Evolutionary conservation across 2,329 filamentous ascomycete genomes (phyloP).

Genomic region (Acrodontium crateriforme): DNA sequence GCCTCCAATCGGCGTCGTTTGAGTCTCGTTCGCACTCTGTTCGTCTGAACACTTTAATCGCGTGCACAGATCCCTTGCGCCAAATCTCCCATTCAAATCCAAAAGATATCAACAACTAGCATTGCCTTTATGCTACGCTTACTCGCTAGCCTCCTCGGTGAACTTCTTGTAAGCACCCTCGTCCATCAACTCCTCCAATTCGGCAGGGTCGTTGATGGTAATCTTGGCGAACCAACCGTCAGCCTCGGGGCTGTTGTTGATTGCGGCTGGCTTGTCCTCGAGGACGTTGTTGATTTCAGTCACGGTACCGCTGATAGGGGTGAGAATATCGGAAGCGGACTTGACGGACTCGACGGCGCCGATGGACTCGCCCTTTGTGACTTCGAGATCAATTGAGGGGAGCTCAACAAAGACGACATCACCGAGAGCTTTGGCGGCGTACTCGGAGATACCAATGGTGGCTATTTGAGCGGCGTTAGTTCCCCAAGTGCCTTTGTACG

Average conservation of each 20-base stretch:
- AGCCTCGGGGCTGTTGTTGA: slow-evolving; percentile 82
- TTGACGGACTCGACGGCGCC: slow-evolving; percentile 97
- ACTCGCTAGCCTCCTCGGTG: slow-evolving; percentile 45
- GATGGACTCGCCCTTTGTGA: slow-evolving; percentile 66
- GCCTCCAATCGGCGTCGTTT: too few species aligned
- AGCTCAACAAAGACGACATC: slow-evolving; percentile 98
- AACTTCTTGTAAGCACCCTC: slow-evolving; percentile 64
- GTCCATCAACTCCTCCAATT: slow-evolving; percentile 67
- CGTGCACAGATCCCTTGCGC: too few species aligned
- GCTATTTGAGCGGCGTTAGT: slow-evolving; percentile 20
- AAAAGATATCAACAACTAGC: too few species aligned
- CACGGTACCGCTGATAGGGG: slow-evolving; percentile 67
- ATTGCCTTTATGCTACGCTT: too few species aligned
- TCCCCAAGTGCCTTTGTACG: background rate
- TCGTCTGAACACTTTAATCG: too few species aligned
- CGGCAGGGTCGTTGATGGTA: slow-evolving; percentile 53
- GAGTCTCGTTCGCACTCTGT: too few species aligned
- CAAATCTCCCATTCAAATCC: too few species aligned
- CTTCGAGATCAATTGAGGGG: slow-evolving; percentile 54
- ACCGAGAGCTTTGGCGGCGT: slow-evolving; percentile 82
- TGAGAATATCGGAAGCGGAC: slow-evolving; percentile 93
- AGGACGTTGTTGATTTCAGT: slow-evolving; percentile 58
- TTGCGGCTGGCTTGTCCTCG: slow-evolving; percentile 70
- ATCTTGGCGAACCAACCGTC: slow-evolving; percentile 93
- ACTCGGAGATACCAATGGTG: slow-evolving; percentile 72